phyloP scores from a whole-genome alignment of 345 rosid genomes.

The Salix exigua region DNA sequence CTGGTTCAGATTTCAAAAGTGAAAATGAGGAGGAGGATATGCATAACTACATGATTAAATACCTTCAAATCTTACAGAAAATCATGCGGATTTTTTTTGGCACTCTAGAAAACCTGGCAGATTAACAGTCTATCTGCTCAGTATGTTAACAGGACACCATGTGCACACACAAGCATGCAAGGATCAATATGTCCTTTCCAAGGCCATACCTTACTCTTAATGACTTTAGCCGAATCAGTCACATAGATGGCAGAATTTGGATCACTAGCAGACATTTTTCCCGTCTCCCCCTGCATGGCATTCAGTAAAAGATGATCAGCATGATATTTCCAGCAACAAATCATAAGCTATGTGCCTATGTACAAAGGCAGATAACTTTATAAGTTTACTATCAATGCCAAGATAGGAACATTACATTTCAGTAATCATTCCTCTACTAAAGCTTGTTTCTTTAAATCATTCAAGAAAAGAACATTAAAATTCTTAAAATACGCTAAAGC shows the following conservation, averaged over 20 bases:
- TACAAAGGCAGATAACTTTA: background rate
- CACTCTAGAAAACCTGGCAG: background rate
- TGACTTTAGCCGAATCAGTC: constrained; percentile 76
- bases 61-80: too few relatives aligned
- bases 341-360: background rate
- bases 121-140: background rate
- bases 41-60: too few relatives aligned
- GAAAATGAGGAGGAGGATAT: background rate
- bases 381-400: background rate
- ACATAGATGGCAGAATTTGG: constrained; percentile 93
- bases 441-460: background rate
- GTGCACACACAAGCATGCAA: background rate
- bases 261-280: constrained; percentile 98
- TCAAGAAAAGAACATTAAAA: background rate
- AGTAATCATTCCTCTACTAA: background rate
- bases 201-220: constrained; percentile 64
- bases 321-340: background rate
- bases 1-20: background rate
- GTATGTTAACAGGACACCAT: background rate
- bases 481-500: background rate
- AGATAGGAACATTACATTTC: background rate
- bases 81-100: background rate
- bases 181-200: background rate
- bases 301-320: background rate
- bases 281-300: constrained; percentile 73